Evolutionary conservation across 2,329 filamentous ascomycete genomes (phyloP).

Genomic region (Dactylonectria macrodidyma): DNA sequence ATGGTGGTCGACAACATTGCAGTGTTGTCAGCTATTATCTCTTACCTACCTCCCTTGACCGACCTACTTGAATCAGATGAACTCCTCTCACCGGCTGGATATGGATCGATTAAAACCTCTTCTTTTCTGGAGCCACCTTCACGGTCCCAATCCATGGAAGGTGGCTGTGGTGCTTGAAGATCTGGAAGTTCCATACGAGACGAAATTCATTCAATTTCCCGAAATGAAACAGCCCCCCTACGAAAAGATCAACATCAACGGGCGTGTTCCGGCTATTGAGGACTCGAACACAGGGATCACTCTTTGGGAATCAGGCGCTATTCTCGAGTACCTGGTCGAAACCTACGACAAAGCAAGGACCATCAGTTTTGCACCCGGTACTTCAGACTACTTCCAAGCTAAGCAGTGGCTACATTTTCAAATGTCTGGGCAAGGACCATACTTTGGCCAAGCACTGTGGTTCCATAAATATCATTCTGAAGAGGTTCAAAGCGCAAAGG

Average conservation of each 20-base stretch:
- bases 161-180: neutral
- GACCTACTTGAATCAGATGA: too few species aligned
- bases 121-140: neutral
- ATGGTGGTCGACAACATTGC: too few species aligned
- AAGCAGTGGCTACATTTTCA: conserved; percentile 2
- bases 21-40: too few species aligned
- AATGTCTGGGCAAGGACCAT: conserved; percentile 1
- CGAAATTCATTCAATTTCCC: neutral
- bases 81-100: too few species aligned
- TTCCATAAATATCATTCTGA: neutral
- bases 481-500: neutral
- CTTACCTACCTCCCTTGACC: too few species aligned
- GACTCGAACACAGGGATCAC: conserved; percentile 53
- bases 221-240: neutral
- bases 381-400: neutral
- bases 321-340: conserved; percentile 51
- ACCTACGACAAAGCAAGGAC: conserved; percentile 45
- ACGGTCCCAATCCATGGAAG: neutral
- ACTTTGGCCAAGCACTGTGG: neutral
- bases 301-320: conserved; percentile 48
- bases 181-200: neutral
- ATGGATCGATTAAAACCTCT: neutral
- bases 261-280: conserved; percentile 51
- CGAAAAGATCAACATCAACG: conserved; percentile 53
- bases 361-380: neutral